Conservation (phyloP, 148 eudicot genomes). For the Camellia japonica region DNA sequence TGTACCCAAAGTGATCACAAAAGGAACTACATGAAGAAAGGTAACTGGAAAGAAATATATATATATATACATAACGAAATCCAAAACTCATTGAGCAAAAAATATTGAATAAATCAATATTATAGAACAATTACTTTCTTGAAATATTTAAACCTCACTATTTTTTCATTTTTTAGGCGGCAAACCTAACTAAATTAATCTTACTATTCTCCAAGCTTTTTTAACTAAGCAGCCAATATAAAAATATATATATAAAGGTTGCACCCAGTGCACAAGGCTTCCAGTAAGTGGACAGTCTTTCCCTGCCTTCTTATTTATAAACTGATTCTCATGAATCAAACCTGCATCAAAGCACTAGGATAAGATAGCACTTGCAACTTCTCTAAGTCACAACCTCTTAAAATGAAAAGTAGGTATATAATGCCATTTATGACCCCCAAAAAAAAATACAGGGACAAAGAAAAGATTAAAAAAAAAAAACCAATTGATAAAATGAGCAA, state of each 20-base stretch:
- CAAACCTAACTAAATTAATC: not conserved
- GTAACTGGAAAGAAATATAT: not conserved
- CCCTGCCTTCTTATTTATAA: too few species aligned
- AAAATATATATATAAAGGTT: too few species aligned
- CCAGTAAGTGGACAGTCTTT: too few species aligned
- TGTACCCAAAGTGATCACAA: constrained; percentile 48
- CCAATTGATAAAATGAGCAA: not conserved
- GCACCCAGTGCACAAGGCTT: too few species aligned
- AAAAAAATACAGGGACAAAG: not conserved
- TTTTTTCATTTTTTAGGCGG: not conserved
- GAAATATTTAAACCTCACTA: not conserved
- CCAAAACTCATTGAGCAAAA: not conserved
- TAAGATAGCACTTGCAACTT: too few species aligned
- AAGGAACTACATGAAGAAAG: constrained; percentile 56
- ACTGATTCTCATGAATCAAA: too few species aligned
- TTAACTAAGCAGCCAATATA: too few species aligned
- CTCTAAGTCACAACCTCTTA: too few species aligned
- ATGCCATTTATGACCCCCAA: too few species aligned
- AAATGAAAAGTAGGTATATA: too few species aligned
- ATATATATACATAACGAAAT: not conserved
- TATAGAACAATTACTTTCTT: not conserved
- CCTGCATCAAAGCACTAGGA: too few species aligned
- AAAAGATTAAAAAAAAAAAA: not conserved
- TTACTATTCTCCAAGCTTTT: not conserved
- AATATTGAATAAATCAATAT: not conserved